These are phyloP conservation scores for Hypomontagnella monticulosa DNA, from an alignment of 495 filamentous ascomycete species.

Conservation along the genomic window DNA sequence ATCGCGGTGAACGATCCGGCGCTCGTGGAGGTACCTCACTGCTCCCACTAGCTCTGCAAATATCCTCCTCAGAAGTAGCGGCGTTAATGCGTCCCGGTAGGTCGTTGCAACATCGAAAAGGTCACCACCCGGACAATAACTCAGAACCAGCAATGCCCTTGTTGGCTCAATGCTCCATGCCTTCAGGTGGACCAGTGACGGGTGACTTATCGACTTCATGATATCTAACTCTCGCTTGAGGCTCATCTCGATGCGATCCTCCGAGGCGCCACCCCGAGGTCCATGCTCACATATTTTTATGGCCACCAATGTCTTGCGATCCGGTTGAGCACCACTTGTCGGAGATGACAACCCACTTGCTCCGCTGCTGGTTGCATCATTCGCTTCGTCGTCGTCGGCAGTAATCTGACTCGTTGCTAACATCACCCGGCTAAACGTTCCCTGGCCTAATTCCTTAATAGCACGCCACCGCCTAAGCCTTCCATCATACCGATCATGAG, in stretches of 20 bases:
- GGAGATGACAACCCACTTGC: conserved; percentile 44
- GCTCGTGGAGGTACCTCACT: conserved; percentile 81
- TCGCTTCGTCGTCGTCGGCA: conserved; percentile 52
- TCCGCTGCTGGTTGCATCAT: conserved; percentile 21
- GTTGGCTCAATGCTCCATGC: conserved; percentile 84
- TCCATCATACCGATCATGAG: conserved; percentile 63
- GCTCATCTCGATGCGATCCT: conserved; percentile 89
- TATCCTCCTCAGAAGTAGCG: conserved; percentile 79
- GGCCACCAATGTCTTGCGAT: conserved; percentile 80
- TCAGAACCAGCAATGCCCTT: conserved; percentile 83
- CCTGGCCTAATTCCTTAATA: conserved; percentile 83
- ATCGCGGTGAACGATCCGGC: conserved; percentile 92
- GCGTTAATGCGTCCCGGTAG: conserved; percentile 69
- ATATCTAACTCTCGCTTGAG: conserved; percentile 95
- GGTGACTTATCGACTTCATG: conserved; percentile 84
- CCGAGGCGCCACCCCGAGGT: conserved; percentile 86
- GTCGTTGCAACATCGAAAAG: conserved; percentile 89
- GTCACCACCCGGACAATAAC: conserved; percentile 93
- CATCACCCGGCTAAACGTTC: conserved; percentile 94
- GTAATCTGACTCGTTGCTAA: conserved; percentile 73
- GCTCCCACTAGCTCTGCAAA: conserved; percentile 90
- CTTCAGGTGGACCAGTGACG: conserved; percentile 87
- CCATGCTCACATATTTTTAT: conserved; percentile 96
- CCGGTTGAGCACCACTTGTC: conserved; percentile 47
- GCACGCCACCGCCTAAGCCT: conserved; percentile 75